phyloP scores from a whole-genome alignment of 305 asterid species.

The Rubia tinctorum region DNA sequence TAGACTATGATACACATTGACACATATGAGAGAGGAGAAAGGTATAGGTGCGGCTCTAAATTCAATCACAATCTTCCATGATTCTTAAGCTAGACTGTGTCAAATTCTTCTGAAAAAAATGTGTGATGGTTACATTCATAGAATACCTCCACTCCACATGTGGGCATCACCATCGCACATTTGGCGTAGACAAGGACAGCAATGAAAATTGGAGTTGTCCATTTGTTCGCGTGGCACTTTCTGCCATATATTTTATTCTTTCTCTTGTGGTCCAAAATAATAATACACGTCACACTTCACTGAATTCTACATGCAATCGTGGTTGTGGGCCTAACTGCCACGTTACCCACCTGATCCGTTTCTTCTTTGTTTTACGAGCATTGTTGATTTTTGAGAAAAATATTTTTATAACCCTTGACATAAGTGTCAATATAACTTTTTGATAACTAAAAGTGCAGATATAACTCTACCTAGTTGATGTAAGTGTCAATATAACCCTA shows the following conservation, averaged over 20 bases:
- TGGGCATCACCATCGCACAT: conserved; percentile 4
- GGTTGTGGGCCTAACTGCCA: not conserved
- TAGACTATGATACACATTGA: too few species aligned
- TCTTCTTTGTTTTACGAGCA: not conserved
- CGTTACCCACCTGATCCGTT: not conserved
- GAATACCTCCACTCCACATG: conserved; percentile 6
- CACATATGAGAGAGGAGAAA: too few species aligned
- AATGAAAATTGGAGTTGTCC: not conserved
- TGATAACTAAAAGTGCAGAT: too few species aligned
- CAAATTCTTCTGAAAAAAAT: not conserved
- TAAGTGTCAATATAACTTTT: too few species aligned
- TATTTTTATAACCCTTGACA: too few species aligned
- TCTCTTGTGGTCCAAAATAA: not conserved
- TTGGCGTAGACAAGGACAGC: not conserved
- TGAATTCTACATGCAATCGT: not conserved
- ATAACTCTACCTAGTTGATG: too few species aligned
- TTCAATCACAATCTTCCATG: not conserved
- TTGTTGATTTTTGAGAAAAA: too few species aligned
- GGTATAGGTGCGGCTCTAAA: not conserved
- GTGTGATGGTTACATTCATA: not conserved
- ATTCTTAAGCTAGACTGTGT: not conserved
- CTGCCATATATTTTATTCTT: not conserved
- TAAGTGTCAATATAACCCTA: too few species aligned
- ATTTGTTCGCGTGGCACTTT: not conserved
- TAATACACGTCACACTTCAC: conserved; percentile 1